phyloP scores from a whole-genome alignment of 139 green algal genomes.

The Trebouxia sp. region DNA sequence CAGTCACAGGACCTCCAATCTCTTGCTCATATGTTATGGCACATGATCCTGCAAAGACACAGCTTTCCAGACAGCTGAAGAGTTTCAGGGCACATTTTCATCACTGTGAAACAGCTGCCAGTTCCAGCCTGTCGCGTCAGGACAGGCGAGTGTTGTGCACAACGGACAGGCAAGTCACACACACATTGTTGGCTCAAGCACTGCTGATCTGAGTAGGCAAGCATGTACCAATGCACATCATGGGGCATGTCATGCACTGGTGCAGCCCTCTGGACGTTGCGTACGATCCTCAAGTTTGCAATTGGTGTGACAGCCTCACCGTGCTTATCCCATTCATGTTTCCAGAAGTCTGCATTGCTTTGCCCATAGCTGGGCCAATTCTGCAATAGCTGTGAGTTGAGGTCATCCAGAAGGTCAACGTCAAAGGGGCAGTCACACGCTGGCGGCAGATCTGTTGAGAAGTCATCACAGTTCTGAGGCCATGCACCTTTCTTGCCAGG shows the following conservation, averaged over 20 bases:
- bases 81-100: too few species aligned
- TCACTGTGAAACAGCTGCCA: not conserved
- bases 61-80: too few species aligned
- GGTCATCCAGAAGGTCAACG: not conserved
- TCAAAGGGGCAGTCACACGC: conserved; percentile 19
- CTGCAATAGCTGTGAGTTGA: not conserved
- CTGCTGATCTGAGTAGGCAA: too few species aligned
- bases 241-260: too few species aligned
- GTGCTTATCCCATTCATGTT: conserved; percentile 19
- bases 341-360: conserved; percentile 2
- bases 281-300: too few species aligned
- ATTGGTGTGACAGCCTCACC: not conserved
- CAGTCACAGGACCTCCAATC: not conserved
- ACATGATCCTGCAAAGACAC: conserved; percentile 11
- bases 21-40: conserved; percentile 12
- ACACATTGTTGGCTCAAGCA: too few species aligned
- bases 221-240: too few species aligned
- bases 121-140: too few species aligned
- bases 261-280: too few species aligned
- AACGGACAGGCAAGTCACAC: too few species aligned
- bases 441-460: not conserved
- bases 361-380: conserved; percentile 17
- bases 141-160: too few species aligned
- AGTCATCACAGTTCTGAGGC: conserved; percentile 17
- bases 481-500: conserved; percentile 13